These are phyloP conservation scores for Alternaria conjuncta DNA, from an alignment of 2,329 filamentous ascomycete genomes.

Conservation along the genomic window DNA sequence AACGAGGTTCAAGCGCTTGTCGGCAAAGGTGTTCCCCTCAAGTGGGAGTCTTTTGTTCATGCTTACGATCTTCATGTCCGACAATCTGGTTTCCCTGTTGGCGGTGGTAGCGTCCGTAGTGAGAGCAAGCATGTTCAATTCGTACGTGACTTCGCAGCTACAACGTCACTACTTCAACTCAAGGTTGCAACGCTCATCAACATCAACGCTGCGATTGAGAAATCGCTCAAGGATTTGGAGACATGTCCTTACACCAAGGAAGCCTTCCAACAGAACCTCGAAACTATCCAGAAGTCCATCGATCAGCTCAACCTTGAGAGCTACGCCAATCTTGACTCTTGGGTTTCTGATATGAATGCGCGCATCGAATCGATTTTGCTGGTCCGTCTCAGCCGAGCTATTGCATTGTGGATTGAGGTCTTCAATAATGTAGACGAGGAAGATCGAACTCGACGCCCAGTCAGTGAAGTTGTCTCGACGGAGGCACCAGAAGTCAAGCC, in stretches of 20 bases:
- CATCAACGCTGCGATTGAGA: constrained; percentile 82
- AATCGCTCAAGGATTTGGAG: constrained; percentile 80
- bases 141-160: constrained; percentile 87
- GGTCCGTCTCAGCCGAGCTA: constrained; percentile 81
- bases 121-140: constrained; percentile 97
- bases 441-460: constrained; percentile 33
- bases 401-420: constrained; percentile 83
- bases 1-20: constrained; percentile 88
- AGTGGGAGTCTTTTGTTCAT: constrained; percentile 98
- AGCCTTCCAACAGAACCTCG: constrained; percentile 81
- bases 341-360: constrained; percentile 86
- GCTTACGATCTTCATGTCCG: constrained; percentile 90
- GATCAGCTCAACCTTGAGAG: constrained; percentile 97
- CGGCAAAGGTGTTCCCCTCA: constrained; percentile 83
- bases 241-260: constrained; percentile 81
- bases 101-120: constrained; percentile 62
- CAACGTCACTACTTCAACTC: constrained; percentile 84
- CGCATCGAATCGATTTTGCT: constrained; percentile 83
- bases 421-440: constrained; percentile 65
- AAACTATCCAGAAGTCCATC: constrained; percentile 87
- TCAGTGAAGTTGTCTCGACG: constrained; percentile 51
- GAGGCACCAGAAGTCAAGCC: constrained; percentile 57
- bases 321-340: constrained; percentile 89
- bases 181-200: constrained; percentile 81
- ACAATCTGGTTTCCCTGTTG: constrained; percentile 64